Conservation (phyloP, 768 basidiomycete species). For the Boletus rex-veris region DNA sequence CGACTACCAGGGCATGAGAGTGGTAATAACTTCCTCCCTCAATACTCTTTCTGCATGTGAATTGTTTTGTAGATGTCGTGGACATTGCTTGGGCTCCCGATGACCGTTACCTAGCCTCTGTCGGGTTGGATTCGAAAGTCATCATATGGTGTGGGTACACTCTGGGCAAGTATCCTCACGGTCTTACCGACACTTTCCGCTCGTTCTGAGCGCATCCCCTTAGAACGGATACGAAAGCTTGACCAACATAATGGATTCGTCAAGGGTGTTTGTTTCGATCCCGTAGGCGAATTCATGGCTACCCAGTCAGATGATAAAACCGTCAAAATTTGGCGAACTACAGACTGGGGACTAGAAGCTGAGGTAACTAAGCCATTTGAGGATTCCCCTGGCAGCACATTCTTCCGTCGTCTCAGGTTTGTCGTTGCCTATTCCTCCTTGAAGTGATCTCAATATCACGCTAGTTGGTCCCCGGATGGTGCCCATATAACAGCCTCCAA, state of each 20-base stretch:
- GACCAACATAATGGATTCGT: constrained; percentile 94
- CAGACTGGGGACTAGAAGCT: constrained; percentile 84
- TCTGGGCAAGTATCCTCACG: constrained; percentile 54
- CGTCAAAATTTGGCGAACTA: constrained; percentile 95
- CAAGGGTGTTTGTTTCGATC: constrained; percentile 99
- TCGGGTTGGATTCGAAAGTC: constrained; percentile 87
- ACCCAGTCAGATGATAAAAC: constrained; percentile 96
- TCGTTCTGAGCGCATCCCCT: not conserved
- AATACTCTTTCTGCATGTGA: constrained; percentile 1
- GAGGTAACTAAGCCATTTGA: constrained; percentile 89
- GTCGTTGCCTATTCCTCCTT: not conserved
- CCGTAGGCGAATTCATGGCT: constrained; percentile 96
- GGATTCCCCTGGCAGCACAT: constrained; percentile 91
- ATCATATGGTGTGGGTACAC: constrained; percentile 93
- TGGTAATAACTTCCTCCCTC: constrained; percentile 45
- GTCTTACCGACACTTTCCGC: not conserved
- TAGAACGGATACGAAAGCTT: constrained; percentile 81
- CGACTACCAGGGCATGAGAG: constrained; percentile 92
- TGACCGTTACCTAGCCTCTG: constrained; percentile 89
- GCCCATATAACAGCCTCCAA: constrained; percentile 97
- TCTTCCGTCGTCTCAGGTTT: constrained; percentile 87
- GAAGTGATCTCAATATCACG: not conserved
- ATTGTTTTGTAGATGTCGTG: constrained; percentile 67
- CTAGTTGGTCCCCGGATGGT: constrained; percentile 98
- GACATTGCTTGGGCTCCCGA: constrained; percentile 95